phyloP scores from a whole-genome alignment of 2,329 filamentous ascomycete genomes.

The Aquanectria penicillioides region DNA sequence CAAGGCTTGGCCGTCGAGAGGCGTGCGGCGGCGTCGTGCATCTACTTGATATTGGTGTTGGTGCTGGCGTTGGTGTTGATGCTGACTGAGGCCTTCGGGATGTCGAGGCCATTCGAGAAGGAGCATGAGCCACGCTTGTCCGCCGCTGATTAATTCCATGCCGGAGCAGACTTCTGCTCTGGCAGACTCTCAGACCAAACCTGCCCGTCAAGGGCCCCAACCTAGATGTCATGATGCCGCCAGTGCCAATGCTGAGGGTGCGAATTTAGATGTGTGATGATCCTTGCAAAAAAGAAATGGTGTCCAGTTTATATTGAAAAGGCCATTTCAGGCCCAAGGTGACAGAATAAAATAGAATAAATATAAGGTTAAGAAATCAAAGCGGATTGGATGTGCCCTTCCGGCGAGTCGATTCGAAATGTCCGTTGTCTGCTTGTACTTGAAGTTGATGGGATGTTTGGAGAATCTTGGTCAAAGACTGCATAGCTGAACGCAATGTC shows the following conservation, averaged over 20 bases:
- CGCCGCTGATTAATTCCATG: background rate
- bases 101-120: background rate
- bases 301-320: background rate
- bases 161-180: background rate
- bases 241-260: no score
- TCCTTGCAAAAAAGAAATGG: background rate
- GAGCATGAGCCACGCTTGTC: background rate
- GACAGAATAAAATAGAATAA: background rate
- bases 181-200: background rate
- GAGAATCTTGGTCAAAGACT: no score
- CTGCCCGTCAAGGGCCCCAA: background rate
- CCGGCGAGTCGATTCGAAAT: no score
- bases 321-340: background rate
- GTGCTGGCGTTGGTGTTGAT: constrained; percentile 4
- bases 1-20: constrained; percentile 48
- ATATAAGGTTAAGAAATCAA: background rate
- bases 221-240: constrained; percentile 7
- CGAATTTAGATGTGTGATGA: background rate
- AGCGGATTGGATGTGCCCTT: no score
- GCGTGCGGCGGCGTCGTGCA: no score
- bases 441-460: no score
- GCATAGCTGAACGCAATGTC: no score
- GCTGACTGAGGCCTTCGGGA: background rate
- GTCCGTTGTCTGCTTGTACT: no score
- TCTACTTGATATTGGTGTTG: constrained; percentile 14